phyloP scores from a whole-genome alignment of 2,329 filamentous ascomycete species.

The Helotiales sp. region DNA sequence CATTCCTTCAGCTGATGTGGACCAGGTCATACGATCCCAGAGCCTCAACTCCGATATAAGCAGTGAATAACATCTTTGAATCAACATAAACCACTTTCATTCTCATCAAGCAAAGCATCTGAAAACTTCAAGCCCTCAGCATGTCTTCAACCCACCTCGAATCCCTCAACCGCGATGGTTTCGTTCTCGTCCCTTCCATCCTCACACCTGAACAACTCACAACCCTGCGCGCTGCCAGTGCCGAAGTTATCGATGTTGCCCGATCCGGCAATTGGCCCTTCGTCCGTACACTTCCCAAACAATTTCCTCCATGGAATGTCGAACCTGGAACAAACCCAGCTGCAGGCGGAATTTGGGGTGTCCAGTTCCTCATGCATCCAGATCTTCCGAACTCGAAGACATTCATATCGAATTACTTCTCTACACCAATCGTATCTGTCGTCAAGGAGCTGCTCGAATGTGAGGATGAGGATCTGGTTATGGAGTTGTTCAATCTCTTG shows the following conservation, averaged over 20 bases:
- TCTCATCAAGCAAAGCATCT: background rate
- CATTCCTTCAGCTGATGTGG: background rate
- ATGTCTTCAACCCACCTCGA: slow-evolving; percentile 36
- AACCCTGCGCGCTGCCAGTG: slow-evolving; percentile 63
- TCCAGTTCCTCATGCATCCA: slow-evolving; percentile 84
- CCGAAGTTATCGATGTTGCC: slow-evolving; percentile 62
- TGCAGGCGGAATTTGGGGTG: slow-evolving; percentile 79
- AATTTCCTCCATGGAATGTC: slow-evolving; percentile 87
- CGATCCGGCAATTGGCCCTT: slow-evolving; percentile 78
- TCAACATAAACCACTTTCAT: background rate
- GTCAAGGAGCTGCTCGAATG: slow-evolving; percentile 67
- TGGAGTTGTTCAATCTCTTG: slow-evolving; percentile 89
- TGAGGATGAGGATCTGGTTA: slow-evolving; percentile 69
- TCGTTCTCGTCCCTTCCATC: slow-evolving; percentile 71
- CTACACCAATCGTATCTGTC: slow-evolving; percentile 63
- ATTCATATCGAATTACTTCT: slow-evolving; percentile 77
- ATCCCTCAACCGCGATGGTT: slow-evolving; percentile 71
- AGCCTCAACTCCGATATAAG: slow-evolving; percentile 5
- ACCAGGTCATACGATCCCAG: background rate
- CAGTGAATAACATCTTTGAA: background rate
- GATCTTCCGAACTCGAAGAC: slow-evolving; percentile 62
- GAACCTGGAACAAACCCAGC: slow-evolving; percentile 46
- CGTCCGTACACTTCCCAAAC: slow-evolving; percentile 84
- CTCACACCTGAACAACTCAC: slow-evolving; percentile 61
- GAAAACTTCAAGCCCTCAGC: background rate